A percentile compares a stretch with the other conserved stretches of the same genome.
Evolutionary conservation across 139 green algal genomes (phyloP).

Genomic region (Yamagishiella unicocca): DNA sequence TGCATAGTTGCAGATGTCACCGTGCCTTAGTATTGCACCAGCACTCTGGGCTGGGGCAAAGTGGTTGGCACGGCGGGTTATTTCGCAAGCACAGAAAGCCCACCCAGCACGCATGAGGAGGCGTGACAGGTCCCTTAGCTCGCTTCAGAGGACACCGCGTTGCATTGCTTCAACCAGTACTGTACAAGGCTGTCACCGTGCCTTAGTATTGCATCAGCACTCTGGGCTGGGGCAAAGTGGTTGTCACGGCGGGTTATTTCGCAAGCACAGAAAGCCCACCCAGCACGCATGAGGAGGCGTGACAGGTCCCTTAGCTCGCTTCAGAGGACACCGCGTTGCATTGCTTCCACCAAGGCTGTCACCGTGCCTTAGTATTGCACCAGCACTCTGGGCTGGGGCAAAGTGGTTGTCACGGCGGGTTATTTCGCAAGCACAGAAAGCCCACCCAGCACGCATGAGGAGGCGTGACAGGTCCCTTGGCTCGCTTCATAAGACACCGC

Average conservation of each 20-base stretch:
- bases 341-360: too few relatives aligned
- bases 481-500: slow-evolving; percentile 27
- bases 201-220: slow-evolving; percentile 33
- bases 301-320: slow-evolving; percentile 44
- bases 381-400: slow-evolving; percentile 2
- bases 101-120: slow-evolving; percentile 30
- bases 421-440: slow-evolving; percentile 43
- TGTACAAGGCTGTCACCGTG: neutral
- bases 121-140: slow-evolving; percentile 37
- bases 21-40: slow-evolving; percentile 7
- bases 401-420: slow-evolving; percentile 26
- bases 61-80: slow-evolving; percentile 19
- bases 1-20: neutral
- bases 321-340: too few relatives aligned
- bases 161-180: too few relatives aligned
- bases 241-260: slow-evolving; percentile 27
- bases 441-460: slow-evolving; percentile 38
- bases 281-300: slow-evolving; percentile 15
- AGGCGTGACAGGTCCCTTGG: slow-evolving; percentile 39
- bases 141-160: too few relatives aligned
- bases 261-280: slow-evolving; percentile 45
- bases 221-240: slow-evolving; percentile 21
- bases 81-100: slow-evolving; percentile 35
- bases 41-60: neutral
- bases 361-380: slow-evolving; percentile 17